Percentiles rank a stretch among this genome's conserved stretches.
These are phyloP conservation scores for Leccinum disarticulatum DNA, from an alignment of 768 basidiomycete genomes.

Conservation along the genomic window DNA sequence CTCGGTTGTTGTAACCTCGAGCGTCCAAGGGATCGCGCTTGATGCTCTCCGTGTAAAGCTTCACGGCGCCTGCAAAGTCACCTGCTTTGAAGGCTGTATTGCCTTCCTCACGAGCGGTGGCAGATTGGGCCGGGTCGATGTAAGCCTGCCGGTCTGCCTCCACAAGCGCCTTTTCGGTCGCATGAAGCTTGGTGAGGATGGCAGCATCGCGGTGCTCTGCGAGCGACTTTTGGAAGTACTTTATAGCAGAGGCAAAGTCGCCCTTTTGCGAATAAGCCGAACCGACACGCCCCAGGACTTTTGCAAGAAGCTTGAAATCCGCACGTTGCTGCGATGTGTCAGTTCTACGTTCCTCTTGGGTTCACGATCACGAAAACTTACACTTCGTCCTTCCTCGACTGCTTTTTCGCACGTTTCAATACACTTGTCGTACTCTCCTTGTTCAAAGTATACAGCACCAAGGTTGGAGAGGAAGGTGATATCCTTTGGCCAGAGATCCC, in stretches of 20 bases:
- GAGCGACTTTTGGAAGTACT: conserved; percentile 90
- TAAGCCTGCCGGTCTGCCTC: conserved; percentile 83
- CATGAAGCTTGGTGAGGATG: conserved; percentile 86
- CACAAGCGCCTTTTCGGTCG: conserved; percentile 70
- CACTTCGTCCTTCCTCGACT: conserved; percentile 89
- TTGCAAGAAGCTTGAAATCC: conserved; percentile 94
- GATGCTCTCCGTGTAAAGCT: conserved; percentile 92
- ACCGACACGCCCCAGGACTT: conserved; percentile 89
- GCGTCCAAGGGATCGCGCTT: conserved; percentile 91
- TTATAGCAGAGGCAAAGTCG: conserved; percentile 77
- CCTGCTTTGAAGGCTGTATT: conserved; percentile 90
- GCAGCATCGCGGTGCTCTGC: conserved; percentile 96
- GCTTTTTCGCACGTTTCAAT: conserved; percentile 94
- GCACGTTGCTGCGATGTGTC: conserved; percentile 55
- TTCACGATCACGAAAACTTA: conserved; percentile 32
- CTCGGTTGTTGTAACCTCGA: conserved; percentile 95
- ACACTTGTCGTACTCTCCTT: conserved; percentile 86
- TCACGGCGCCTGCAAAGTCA: conserved; percentile 89
- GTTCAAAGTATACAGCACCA: conserved; percentile 88
- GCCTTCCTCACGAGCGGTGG: conserved; percentile 85
- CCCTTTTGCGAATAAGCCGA: conserved; percentile 79
- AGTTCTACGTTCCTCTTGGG: not conserved
- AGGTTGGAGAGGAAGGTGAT: conserved; percentile 92
- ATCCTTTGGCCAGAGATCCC: conserved; percentile 93
- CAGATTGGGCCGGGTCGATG: conserved; percentile 82